These are phyloP conservation scores for Pythium diclinum DNA, from an alignment of 352 stramenopile genomes.

Conservation along the genomic window DNA sequence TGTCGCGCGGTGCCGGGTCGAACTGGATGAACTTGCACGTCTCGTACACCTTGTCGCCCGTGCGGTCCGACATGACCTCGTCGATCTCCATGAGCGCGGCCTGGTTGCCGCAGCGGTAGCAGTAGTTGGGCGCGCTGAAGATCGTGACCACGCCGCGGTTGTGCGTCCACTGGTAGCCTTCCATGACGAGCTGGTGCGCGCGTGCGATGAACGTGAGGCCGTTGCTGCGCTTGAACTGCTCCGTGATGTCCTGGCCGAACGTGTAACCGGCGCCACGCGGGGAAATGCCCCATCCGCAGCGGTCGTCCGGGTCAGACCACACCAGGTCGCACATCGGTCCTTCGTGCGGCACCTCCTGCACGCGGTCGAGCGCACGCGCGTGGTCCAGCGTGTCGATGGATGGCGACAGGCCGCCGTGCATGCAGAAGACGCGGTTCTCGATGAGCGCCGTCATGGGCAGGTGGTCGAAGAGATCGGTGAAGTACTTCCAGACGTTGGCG, in stretches of 20 bases:
- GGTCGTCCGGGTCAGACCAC: slow-evolving; percentile 88
- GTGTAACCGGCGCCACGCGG: slow-evolving; percentile 84
- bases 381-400: slow-evolving; percentile 89
- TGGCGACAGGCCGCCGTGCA: slow-evolving; percentile 86
- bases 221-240: slow-evolving; percentile 90
- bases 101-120: slow-evolving; percentile 95
- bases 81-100: slow-evolving; percentile 95
- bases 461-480: slow-evolving; percentile 88
- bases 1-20: slow-evolving; percentile 86
- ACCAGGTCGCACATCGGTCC: slow-evolving; percentile 87
- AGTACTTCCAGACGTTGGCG: slow-evolving; percentile 90
- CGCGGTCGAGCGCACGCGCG: slow-evolving; percentile 73
- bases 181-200: slow-evolving; percentile 92
- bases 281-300: slow-evolving; percentile 85
- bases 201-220: slow-evolving; percentile 84
- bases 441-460: slow-evolving; percentile 87
- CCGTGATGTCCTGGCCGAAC: slow-evolving; percentile 85
- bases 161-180: slow-evolving; percentile 93
- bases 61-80: slow-evolving; percentile 86
- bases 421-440: slow-evolving; percentile 88
- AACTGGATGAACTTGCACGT: slow-evolving; percentile 94
- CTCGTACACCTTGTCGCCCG: slow-evolving; percentile 87
- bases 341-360: slow-evolving; percentile 87
- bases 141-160: slow-evolving; percentile 91
- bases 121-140: slow-evolving; percentile 94